phyloP scores from a whole-genome alignment of 345 rosid genomes.

The Streptanthus diversifolius region DNA sequence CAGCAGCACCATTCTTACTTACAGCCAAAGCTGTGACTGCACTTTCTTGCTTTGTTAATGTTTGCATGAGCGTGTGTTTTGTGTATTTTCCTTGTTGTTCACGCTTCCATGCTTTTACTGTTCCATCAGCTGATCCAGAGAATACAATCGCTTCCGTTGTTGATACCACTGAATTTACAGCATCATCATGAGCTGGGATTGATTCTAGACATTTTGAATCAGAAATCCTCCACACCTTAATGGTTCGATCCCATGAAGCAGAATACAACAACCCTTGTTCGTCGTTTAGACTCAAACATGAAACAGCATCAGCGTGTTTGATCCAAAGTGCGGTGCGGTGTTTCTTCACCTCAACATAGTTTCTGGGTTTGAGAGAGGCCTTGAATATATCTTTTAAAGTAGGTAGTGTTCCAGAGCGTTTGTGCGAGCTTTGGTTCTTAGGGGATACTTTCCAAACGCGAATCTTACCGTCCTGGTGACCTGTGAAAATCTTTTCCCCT shows the following conservation, averaged over 20 bases:
- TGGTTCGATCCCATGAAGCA: slow-evolving; percentile 90
- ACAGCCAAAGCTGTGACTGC: slow-evolving; percentile 86
- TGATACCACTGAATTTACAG: slow-evolving; percentile 75
- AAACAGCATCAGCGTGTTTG: slow-evolving; percentile 85
- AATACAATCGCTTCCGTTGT: slow-evolving; percentile 51
- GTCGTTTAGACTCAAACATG: slow-evolving; percentile 69
- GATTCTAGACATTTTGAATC: slow-evolving; percentile 91
- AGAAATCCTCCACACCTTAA: slow-evolving; percentile 85
- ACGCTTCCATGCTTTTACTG: slow-evolving; percentile 80
- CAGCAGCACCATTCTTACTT: slow-evolving; percentile 39
- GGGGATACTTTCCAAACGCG: slow-evolving; percentile 81
- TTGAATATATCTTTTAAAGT: slow-evolving; percentile 82
- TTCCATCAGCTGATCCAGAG: slow-evolving; percentile 94
- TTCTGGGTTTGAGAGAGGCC: slow-evolving; percentile 80
- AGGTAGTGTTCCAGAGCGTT: slow-evolving; percentile 75
- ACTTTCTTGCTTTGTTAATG: slow-evolving; percentile 73
- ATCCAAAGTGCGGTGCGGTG: slow-evolving; percentile 79
- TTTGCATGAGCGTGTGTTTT: slow-evolving; percentile 54
- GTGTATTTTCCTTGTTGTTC: slow-evolving; percentile 50
- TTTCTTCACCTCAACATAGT: slow-evolving; percentile 69
- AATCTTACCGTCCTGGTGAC: slow-evolving; percentile 93
- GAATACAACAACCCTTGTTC: slow-evolving; percentile 70
- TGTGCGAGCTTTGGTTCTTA: slow-evolving; percentile 62
- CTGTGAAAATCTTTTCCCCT: slow-evolving; percentile 80
- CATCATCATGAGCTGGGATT: slow-evolving; percentile 82